Evolutionary conservation across 2,329 filamentous ascomycete species (phyloP).

Genomic region (Ceratocystis papillata): DNA sequence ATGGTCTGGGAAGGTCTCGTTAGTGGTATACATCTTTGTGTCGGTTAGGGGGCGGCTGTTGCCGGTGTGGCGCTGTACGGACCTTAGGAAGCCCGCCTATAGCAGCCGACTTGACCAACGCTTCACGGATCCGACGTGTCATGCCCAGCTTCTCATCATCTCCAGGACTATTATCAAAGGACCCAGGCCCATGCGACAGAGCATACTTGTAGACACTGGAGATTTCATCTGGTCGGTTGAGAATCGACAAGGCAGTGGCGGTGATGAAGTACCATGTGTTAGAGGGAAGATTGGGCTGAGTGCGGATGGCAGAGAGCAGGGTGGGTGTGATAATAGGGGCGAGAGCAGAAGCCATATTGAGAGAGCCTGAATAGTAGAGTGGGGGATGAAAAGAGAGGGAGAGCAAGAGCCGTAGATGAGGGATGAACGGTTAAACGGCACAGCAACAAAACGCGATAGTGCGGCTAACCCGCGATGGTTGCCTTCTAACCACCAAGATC

Average conservation of each 20-base stretch:
- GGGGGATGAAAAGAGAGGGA: background rate
- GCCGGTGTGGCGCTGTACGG: conserved; percentile 16
- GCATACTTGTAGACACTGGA: conserved; percentile 36
- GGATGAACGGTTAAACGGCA: too few relatives aligned
- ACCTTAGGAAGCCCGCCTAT: conserved; percentile 44
- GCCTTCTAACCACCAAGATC: background rate
- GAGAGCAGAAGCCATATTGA: conserved; percentile 18
- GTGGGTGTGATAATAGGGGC: conserved; percentile 31
- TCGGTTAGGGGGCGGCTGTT: background rate
- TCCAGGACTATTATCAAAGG: conserved; percentile 27
- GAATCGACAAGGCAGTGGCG: conserved; percentile 36
- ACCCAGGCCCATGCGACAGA: conserved; percentile 30
- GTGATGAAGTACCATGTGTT: conserved; percentile 42
- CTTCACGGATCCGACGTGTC: conserved; percentile 39
- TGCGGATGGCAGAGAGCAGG: conserved; percentile 35
- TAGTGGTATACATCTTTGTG: background rate
- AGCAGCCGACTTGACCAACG: conserved; percentile 39
- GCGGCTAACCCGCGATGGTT: too few relatives aligned
- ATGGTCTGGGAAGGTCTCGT: conserved; percentile 33
- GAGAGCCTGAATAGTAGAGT: background rate
- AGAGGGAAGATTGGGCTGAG: conserved; percentile 35
- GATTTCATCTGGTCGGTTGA: conserved; percentile 43
- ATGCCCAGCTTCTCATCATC: conserved; percentile 36
- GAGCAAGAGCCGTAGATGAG: background rate
- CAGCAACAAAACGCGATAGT: too few relatives aligned